phyloP scores from a whole-genome alignment of 495 filamentous ascomycete species.

The Penicillium manginii region DNA sequence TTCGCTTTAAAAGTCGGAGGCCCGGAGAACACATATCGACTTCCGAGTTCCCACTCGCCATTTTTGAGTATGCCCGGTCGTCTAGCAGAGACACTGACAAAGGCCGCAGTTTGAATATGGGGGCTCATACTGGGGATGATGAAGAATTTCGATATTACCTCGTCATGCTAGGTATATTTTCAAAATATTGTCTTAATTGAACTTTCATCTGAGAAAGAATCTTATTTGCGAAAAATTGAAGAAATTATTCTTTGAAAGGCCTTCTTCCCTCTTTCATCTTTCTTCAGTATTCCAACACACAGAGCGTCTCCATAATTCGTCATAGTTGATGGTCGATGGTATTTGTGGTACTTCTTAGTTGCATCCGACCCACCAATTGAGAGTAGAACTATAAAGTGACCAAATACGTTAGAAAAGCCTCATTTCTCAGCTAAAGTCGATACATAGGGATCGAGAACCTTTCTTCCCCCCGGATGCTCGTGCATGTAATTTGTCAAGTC shows the following conservation, averaged over 20 bases:
- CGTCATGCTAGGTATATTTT: too few relatives aligned
- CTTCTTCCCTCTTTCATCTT: not conserved
- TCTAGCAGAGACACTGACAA: slow-evolving; percentile 14
- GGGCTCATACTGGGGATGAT: not conserved
- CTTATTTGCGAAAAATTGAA: not conserved
- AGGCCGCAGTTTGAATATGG: not conserved
- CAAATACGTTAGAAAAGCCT: not conserved
- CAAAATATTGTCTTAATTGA: too few relatives aligned
- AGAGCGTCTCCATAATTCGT: not conserved
- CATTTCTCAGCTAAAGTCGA: too few relatives aligned
- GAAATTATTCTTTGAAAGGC: not conserved
- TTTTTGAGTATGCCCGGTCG: slow-evolving; percentile 34
- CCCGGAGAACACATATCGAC: slow-evolving; percentile 23
- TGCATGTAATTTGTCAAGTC: slow-evolving; percentile 61
- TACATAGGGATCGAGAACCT: not conserved
- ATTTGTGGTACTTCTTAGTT: slow-evolving; percentile 10
- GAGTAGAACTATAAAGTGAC: not conserved
- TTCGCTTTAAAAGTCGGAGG: slow-evolving; percentile 30
- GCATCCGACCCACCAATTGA: slow-evolving; percentile 3
- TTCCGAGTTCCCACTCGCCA: slow-evolving; percentile 33
- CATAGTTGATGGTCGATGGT: slow-evolving; percentile 6
- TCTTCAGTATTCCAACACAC: not conserved
- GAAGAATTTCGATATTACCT: too few relatives aligned
- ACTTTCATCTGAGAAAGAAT: not conserved
- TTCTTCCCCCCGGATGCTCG: slow-evolving; percentile 37